A percentile compares a stretch with the other conserved stretches of the same genome.
phyloP scores from a whole-genome alignment of 805 yeast genomes.

The Yarrowia osloensis region DNA sequence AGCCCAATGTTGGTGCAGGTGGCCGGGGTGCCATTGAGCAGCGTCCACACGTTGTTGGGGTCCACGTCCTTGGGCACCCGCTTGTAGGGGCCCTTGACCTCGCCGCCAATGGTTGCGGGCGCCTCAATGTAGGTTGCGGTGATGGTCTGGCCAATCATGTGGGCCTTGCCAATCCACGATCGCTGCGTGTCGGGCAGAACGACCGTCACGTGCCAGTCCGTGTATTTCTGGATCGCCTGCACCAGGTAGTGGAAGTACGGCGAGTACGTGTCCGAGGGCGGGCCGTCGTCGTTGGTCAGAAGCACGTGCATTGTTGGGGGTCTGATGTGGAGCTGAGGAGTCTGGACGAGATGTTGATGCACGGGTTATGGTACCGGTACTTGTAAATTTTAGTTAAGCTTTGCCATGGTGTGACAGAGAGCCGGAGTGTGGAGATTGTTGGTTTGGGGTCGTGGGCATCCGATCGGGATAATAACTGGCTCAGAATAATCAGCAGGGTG shows the following conservation, averaged over 20 bases:
- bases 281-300: conserved; percentile 95
- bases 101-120: conserved; percentile 33
- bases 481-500: too few species aligned
- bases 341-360: neutral
- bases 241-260: conserved; percentile 85
- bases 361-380: too few species aligned
- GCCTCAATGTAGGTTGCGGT: conserved; percentile 46
- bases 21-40: conserved; percentile 94
- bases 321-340: neutral
- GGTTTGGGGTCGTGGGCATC: too few species aligned
- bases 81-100: conserved; percentile 32
- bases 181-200: conserved; percentile 81
- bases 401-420: too few species aligned
- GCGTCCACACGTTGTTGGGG: conserved; percentile 66
- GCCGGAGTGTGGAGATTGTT: too few species aligned
- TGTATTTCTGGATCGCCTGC: conserved; percentile 59
- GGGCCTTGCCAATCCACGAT: conserved; percentile 98
- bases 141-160: conserved; percentile 62
- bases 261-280: conserved; percentile 73
- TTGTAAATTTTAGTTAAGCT: neutral
- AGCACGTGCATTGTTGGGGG: conserved; percentile 2
- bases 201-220: conserved; percentile 84
- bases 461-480: too few species aligned
- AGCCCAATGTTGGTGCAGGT: conserved; percentile 90
- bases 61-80: conserved; percentile 32